Conservation (phyloP, 1,284 basidiomycete genomes). For the Afroboletus lepidellus region DNA sequence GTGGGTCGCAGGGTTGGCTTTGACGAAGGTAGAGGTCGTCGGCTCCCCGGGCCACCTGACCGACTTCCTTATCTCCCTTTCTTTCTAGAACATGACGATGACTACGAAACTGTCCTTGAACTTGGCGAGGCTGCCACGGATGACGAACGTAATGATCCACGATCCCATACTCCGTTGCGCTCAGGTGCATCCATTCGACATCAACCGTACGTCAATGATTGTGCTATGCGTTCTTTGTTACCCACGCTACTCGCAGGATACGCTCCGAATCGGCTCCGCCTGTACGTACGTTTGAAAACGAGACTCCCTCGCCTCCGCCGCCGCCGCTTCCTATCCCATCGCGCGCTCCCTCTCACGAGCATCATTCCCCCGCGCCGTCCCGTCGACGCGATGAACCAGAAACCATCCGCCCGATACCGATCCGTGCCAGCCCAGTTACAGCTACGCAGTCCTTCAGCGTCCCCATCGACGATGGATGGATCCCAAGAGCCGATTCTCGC, state of each 20-base stretch:
- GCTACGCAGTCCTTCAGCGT: slow-evolving; percentile 16
- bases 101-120: slow-evolving; percentile 14
- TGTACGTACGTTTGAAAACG: slow-evolving; percentile 26
- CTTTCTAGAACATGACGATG: slow-evolving; percentile 14
- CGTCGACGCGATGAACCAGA: slow-evolving; percentile 23
- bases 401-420: slow-evolving; percentile 36
- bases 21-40: slow-evolving; percentile 29
- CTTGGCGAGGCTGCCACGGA: slow-evolving; percentile 12
- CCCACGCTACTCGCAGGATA: slow-evolving; percentile 20
- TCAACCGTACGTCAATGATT: slow-evolving; percentile 25
- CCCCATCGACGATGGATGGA: slow-evolving; percentile 41
- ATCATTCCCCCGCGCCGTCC: slow-evolving; percentile 20
- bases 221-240: slow-evolving; percentile 3
- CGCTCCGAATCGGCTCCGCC: slow-evolving; percentile 31
- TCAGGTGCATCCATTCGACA: slow-evolving; percentile 18
- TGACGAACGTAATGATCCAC: slow-evolving; percentile 26
- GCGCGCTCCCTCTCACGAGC: slow-evolving; percentile 19
- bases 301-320: slow-evolving; percentile 16
- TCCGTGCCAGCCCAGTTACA: slow-evolving; percentile 23
- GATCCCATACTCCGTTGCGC: slow-evolving; percentile 10
- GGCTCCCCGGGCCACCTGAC: slow-evolving; percentile 11
- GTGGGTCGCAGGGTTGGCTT: slow-evolving; percentile 36
- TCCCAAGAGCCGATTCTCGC: slow-evolving; percentile 37
- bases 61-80: slow-evolving; percentile 15
- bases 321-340: slow-evolving; percentile 35